Percentiles rank a stretch among this genome's conserved stretches.
Evolutionary conservation across 192 early-diverging fungal species (phyloP).

Genomic region (Backusella circina): DNA sequence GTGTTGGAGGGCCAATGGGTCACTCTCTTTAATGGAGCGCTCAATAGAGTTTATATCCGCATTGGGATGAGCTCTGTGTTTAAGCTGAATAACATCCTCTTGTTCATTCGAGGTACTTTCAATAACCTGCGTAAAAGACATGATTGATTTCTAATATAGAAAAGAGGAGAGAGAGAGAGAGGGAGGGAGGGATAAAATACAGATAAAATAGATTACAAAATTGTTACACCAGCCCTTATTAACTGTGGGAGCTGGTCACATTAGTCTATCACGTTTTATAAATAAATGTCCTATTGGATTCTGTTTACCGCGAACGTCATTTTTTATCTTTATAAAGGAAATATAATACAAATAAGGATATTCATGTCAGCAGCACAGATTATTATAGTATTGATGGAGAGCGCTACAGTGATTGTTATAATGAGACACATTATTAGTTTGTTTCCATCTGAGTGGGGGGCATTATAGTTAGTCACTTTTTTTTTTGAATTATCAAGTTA

Average conservation of each 20-base stretch:
- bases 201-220: background rate
- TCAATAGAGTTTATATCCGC: background rate
- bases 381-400: background rate
- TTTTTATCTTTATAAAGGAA: background rate
- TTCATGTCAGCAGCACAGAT: background rate
- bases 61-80: background rate
- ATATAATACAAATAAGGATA: background rate
- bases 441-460: too few relatives aligned
- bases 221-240: background rate
- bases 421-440: too few relatives aligned
- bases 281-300: background rate
- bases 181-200: background rate
- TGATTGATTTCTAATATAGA: background rate
- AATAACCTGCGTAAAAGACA: slow-evolving; percentile 1
- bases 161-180: background rate
- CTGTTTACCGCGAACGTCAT: background rate
- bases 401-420: too few relatives aligned
- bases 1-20: slow-evolving; percentile 38
- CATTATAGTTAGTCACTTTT: too few relatives aligned
- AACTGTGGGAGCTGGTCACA: background rate
- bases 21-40: slow-evolving; percentile 9
- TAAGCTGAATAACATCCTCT: background rate
- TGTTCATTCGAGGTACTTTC: background rate
- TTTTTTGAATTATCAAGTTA: too few relatives aligned
- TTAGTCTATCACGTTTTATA: background rate